Base-by-base conservation (phyloP, 2,329 filamentous ascomycete genomes). In the Paracorniculantispora psalliotae region DNA sequence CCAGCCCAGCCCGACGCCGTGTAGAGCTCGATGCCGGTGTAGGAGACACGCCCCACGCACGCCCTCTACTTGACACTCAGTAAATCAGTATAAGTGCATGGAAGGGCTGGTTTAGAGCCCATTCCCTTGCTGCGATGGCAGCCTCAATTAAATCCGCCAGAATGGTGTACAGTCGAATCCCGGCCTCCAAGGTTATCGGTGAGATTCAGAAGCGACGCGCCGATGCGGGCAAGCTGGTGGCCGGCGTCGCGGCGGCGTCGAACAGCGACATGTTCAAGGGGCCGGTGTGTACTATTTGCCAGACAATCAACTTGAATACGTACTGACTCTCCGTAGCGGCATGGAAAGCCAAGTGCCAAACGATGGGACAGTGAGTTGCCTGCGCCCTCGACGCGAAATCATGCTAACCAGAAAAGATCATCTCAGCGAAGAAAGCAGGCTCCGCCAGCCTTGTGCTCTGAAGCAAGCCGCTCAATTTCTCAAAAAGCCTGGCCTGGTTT, bases 231-330 rank as follows among this genome's bases (percentile, higher is more conserved):
- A 86, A 84, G 67, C 78, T 94, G 41, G 79, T 89, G 63, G 90
- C 87, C 19, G 89, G 89, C 39, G 83, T 91, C 49, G 93, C 92
- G 33, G 90, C 91, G 10, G 81, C 83, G 53, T 87, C 89, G 2
- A 87, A 88, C 72, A 90, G 90, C 72, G 88, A 92, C 67, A 86
- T 89, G 78, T 97, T 96, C 75, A 94, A 94, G 75, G 85, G 85
- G 55, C 80, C 84, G 57, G 86, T 90, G 73, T 67, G 82, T 67
- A 15, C 4, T 7, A 39, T n/a, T 39, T 5, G 10, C 33, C 12
- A 39, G 3, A 43, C 13, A 8, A 9, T 25, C 17, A 8, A 4
- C 2, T 9, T 17, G 25, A 37, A 28, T 10, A 4, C n/a, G 12
- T 21, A 17, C 48, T 59, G 9, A 57, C 23, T 8, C 15, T 1